These are phyloP conservation scores for Myxozyma lipomycoides DNA, from an alignment of 805 yeast genomes.

Conservation along the genomic window DNA sequence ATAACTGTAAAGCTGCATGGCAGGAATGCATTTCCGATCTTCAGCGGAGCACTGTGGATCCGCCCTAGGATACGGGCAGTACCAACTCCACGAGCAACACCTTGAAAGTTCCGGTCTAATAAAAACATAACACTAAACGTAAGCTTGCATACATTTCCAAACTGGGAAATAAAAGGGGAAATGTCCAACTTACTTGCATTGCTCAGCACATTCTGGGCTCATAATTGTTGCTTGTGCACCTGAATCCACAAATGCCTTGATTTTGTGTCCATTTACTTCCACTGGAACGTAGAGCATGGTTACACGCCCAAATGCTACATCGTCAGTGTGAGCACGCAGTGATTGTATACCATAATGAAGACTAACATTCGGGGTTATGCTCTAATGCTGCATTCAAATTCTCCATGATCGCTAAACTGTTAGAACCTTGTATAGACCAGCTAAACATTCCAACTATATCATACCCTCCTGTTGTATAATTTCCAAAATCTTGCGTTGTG, in stretches of 20 bases:
- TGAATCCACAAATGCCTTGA: conserved; percentile 92
- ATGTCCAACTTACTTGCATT: conserved; percentile 52
- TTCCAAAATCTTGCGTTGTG: conserved; percentile 62
- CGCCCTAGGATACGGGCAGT: conserved; percentile 71
- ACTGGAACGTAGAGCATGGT: conserved; percentile 78
- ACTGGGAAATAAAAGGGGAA: too few species aligned
- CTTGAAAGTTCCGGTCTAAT: conserved; percentile 74
- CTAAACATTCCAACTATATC: not conserved
- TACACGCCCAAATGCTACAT: conserved; percentile 62
- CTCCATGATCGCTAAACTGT: conserved; percentile 58
- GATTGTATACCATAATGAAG: not conserved
- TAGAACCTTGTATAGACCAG: not conserved
- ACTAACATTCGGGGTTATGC: conserved; percentile 65
- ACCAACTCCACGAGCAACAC: conserved; percentile 91
- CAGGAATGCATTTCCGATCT: conserved; percentile 60
- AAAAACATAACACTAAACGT: conserved; percentile 48
- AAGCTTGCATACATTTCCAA: not conserved
- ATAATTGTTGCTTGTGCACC: conserved; percentile 87
- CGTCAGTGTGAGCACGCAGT: not conserved
- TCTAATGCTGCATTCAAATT: conserved; percentile 77
- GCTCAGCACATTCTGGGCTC: conserved; percentile 69
- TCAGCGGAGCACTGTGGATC: conserved; percentile 83
- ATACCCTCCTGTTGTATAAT: conserved; percentile 49
- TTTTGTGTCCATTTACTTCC: conserved; percentile 71
- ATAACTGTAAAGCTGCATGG: conserved; percentile 69